Evolutionary conservation across 164 flowering plant genomes (phyloP), one percentile per base, ranked within the genome.

Genomic region (Chimonanthus praecox): DNA sequence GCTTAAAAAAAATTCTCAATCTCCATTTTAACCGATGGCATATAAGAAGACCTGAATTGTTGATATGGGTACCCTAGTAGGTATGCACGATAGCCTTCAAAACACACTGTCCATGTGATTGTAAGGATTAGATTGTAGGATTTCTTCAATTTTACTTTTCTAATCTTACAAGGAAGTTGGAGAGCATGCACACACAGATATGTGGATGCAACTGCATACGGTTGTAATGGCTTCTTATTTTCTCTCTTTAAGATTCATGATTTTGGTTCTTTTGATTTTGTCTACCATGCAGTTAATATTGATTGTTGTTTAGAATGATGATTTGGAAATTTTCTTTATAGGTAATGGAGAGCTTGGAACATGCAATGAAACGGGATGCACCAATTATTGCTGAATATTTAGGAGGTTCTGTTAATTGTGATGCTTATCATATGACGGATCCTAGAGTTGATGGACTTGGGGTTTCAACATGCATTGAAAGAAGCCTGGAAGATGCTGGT

Each of bases 301-400:
- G 0, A 5, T 63, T 33, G 33, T 50, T 10, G 9, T 43, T 47
- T 33, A 67, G 49, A 45, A 67, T 67, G 54, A 7, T 33, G 4
- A 49, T 48, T 64, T 43, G 10, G 47, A 63, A 3, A 72, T 63
- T 74, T 67, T n/a, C 6, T 81, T 73, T 16, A 47, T 75, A 94
- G 97, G 92, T 94, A 69, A 87, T 94, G 97, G 98, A 94, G 84
- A 92, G 97, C 81, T 88, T 92, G 88, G 97, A 94, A 74, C 98
- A 92, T 87, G 98, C 98, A 72, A 91, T 90, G 95, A 92, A 90
- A 76, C 88, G 98, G 72, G 91, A 83, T 73, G 97, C 97, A 62
- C 94, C 94, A 50, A 92, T 94, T 61, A 79, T 92, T 79, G 98
- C 96, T 3, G 97, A 94, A 80, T 94, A 92, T 76, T 78, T 94